Evolutionary conservation across 257 asterid genomes (phyloP), one percentile per base, ranked within the genome.

Genomic region (Solanum pinnatisectum): DNA sequence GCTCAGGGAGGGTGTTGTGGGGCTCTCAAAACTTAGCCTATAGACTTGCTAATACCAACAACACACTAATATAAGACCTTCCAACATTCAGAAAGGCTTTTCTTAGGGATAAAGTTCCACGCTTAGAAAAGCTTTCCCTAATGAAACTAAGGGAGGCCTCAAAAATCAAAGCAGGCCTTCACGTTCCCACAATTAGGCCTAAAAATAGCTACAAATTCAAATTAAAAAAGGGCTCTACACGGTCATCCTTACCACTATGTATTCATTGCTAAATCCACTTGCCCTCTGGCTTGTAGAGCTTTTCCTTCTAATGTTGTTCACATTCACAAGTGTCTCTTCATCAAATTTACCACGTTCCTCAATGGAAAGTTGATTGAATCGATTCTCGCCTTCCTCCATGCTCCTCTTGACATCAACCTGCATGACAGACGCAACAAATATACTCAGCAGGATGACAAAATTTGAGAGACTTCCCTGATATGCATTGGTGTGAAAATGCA

Each of bases 291-390:
- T 76, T 8, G 89, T 89, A 27, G 98, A 87, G 90, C 95, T 94
- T 89, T 93, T 93, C 91, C 92, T 96, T 90, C 92, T 97, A 60
- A 97, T 94, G 92, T 88, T 96, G 93, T 96, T 95, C 87, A 96
- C 95, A 76, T 97, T 97, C 76, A 97, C 98, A 37, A 97, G 97
- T 40, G 99, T 96, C 93, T 97, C 99, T 94, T 97, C 99, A 25
- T 96, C 99, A 93, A 97, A 97, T 92, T 97, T 96, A 14, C 98
- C 98, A 73, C 99, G 99, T 88, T 97, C 99, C 92, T 97, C 99
- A 39, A 96, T 94, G 12, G 98, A 97, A 79, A 97, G 95, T 87
- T 94, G 92, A 89, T 97, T 96, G 86, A 96, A 97, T 90, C 92
- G 92, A 77, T 92, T 94, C 87, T 97, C 99, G 52, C 98, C 98